phyloP scores from a whole-genome alignment of 2,329 filamentous ascomycete genomes.

The Diaporthe citrichinensis region DNA sequence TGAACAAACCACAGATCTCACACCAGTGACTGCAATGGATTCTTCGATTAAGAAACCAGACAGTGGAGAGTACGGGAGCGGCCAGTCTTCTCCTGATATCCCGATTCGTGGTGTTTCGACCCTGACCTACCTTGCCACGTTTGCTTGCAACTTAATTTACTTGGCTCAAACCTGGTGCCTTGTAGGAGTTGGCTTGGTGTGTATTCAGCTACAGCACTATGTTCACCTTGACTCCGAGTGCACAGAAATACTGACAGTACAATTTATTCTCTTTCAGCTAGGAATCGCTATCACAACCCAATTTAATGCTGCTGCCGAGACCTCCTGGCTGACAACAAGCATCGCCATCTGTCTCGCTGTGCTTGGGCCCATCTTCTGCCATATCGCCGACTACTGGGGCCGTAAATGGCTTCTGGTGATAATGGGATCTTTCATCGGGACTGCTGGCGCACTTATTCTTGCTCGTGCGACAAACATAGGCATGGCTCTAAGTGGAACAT shows the following conservation, averaged over 20 bases:
- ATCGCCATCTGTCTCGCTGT: constrained; percentile 19
- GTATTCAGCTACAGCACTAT: neutral
- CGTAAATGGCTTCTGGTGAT: constrained; percentile 3
- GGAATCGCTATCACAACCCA: neutral
- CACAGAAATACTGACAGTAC: neutral
- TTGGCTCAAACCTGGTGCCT: constrained; percentile 23
- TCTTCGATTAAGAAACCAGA: constrained; percentile 1
- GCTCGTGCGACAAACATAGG: constrained; percentile 16
- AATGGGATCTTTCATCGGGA: constrained; percentile 1
- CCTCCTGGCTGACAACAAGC: constrained; percentile 12
- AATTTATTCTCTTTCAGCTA: neutral
- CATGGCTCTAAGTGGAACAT: constrained; percentile 18
- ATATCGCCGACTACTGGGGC: constrained; percentile 6
- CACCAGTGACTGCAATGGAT: constrained; percentile 5
- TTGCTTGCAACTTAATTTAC: constrained; percentile 20
- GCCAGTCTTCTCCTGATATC: neutral
- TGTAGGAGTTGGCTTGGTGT: neutral
- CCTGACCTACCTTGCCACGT: constrained; percentile 9
- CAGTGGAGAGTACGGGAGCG: constrained; percentile 2
- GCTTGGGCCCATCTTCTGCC: constrained; percentile 13
- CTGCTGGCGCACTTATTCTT: constrained; percentile 12
- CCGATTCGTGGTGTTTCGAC: constrained; percentile 14
- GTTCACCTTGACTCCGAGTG: neutral
- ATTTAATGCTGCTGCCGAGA: constrained; percentile 3
- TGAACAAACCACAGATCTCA: neutral